Base-by-base conservation (phyloP, 495 filamentous ascomycete genomes). In the Neurospora sp. region DNA sequence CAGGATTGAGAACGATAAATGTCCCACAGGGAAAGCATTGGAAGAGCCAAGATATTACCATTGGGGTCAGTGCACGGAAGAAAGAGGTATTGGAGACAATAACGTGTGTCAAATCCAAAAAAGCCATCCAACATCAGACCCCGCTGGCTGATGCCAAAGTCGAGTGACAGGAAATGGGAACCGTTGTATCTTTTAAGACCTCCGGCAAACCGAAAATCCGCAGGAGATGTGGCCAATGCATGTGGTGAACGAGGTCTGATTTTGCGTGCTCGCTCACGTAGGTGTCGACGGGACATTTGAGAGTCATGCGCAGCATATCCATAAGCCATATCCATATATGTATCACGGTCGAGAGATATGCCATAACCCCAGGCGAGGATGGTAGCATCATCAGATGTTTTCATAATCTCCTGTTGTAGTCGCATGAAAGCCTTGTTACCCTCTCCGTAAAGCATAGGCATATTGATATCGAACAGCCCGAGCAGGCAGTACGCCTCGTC, bases 401-500 rank as follows among this genome's bases (percentile, higher is more conserved):
- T 71, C 40, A 81, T 76, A 59, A 81, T 81, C 70, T 83, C 79
- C 10, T 79, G 75, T 40, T 79, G 77, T 3, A 83, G 76, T 5
- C 82, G 75, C 9, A 73, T 41, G 35, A 82, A 82, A 11, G 82
- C 81, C 1, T 76, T 75, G 14, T 79, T 78, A 3, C 82, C 80
- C 68, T 83, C 83, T 40, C 82, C 82, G 73, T 83, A 84, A 3
- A 83, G 22, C 1, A 78, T 74, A 18, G 78, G 73, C 74, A 84
- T 76, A 69, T 77, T 73, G 42, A 84, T 70, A 27, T 74, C 76
- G 61, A 82, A 82, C 0, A 84, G 71, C 14, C 82, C 82, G 39
- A 84, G 48, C 9, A 84, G 75, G 7, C 75, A 82, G 66, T 84
- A 84, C 1, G 81, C 82, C 41, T 72, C 69, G 70, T 84, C 83